Evolutionary conservation across 257 asterid genomes (phyloP).

Genomic region (Cynanchum wilfordii): DNA sequence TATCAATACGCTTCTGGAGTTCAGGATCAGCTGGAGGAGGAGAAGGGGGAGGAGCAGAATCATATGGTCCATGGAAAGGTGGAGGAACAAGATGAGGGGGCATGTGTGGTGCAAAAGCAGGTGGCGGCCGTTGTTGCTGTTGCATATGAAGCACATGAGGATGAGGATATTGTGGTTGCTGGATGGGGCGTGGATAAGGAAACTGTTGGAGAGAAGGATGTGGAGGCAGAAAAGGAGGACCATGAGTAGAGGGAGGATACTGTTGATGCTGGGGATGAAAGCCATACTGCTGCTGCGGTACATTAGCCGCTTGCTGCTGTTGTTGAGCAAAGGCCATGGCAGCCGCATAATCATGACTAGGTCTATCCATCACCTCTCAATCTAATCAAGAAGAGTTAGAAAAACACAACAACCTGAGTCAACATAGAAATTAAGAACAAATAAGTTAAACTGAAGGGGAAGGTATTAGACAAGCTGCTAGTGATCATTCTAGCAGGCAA

Average conservation of each 20-base stretch:
- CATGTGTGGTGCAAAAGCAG: slow-evolving; percentile 66
- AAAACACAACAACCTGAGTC: not conserved
- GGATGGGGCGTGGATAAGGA: slow-evolving; percentile 74
- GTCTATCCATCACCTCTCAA: slow-evolving; percentile 66
- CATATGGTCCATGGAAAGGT: slow-evolving; percentile 64
- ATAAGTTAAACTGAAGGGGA: not conserved
- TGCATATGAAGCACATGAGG: slow-evolving; percentile 45
- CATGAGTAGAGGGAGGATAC: slow-evolving; percentile 71
- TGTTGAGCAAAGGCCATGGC: slow-evolving; percentile 78
- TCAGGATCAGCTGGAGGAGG: slow-evolving; percentile 94
- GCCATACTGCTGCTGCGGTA: slow-evolving; percentile 40
- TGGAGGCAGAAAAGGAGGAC: slow-evolving; percentile 73
- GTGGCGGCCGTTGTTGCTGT: slow-evolving; percentile 63
- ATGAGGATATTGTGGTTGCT: slow-evolving; percentile 70
- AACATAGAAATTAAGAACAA: not conserved
- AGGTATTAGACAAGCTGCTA: not conserved
- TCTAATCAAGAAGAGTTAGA: not conserved
- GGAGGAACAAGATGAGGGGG: slow-evolving; percentile 71
- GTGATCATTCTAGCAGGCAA: not conserved
- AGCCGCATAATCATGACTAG: slow-evolving; percentile 72
- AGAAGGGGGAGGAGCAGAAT: slow-evolving; percentile 70
- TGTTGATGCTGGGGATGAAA: slow-evolving; percentile 91
- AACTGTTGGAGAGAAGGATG: slow-evolving; percentile 86
- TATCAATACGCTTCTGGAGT: slow-evolving; percentile 89
- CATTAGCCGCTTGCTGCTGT: slow-evolving; percentile 58